Evolutionary conservation across 1,284 basidiomycete genomes (phyloP).

Genomic region (Paramarasmius palmivorus): DNA sequence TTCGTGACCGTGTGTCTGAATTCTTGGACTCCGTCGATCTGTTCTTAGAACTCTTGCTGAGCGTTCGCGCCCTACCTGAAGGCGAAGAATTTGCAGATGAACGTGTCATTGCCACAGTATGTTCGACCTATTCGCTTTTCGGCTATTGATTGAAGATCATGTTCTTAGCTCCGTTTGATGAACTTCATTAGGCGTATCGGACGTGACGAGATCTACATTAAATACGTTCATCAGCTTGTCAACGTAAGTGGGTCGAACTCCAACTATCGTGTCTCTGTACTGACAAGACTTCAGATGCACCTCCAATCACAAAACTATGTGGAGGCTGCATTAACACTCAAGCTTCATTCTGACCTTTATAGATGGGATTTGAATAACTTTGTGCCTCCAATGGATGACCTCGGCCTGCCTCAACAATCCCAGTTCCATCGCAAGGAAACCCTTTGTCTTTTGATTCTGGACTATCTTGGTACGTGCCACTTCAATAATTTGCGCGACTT

Average conservation of each 20-base stretch:
- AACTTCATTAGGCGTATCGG: constrained; percentile 88
- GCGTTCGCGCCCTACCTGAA: constrained; percentile 89
- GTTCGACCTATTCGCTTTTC: constrained; percentile 17
- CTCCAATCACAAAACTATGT: constrained; percentile 87
- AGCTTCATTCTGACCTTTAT: constrained; percentile 92
- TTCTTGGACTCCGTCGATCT: constrained; percentile 92
- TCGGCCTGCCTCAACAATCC: constrained; percentile 89
- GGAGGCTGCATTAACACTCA: constrained; percentile 90
- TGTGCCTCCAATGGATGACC: constrained; percentile 83
- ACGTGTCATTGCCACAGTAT: constrained; percentile 86
- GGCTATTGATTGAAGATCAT: constrained; percentile 3
- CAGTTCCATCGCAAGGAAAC: constrained; percentile 95
- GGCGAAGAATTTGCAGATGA: constrained; percentile 95
- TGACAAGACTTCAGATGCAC: constrained; percentile 60
- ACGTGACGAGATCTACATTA: constrained; percentile 87
- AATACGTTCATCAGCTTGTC: constrained; percentile 93
- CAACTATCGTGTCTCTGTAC: constrained; percentile 1
- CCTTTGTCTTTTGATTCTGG: constrained; percentile 80
- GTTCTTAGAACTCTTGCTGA: constrained; percentile 93
- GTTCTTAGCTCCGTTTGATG: constrained; percentile 78
- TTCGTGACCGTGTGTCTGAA: constrained; percentile 75
- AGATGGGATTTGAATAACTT: constrained; percentile 84
- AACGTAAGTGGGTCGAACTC: constrained; percentile 53
- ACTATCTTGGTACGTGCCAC: constrained; percentile 70
- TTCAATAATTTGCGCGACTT: background rate